Evolutionary conservation across 768 basidiomycete species (phyloP), one percentile per base, ranked within the genome.

Genomic region (Psilocybe subaeruginosa): DNA sequence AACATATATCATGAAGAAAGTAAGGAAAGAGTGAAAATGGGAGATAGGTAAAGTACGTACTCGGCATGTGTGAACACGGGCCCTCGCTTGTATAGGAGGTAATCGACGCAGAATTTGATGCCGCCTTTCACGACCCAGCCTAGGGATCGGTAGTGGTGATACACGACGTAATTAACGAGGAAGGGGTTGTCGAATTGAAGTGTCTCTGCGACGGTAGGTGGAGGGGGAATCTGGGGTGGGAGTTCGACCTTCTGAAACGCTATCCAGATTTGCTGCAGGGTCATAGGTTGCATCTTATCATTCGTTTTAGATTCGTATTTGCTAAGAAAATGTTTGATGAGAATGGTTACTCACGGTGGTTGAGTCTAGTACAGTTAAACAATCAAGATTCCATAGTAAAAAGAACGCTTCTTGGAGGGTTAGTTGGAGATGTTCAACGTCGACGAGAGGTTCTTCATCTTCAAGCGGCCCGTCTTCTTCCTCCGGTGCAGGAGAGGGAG

Each of bases 51-150:
- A 35, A 35, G 23, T 12, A 76, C 92, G 68, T 71, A 98, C 95
- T 98, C 96, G 8, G 97, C 96, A 73, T 99, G 97, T 4, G 89
- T 79, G 73, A 99, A 99, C 0, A 97, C 93, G 2, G 97, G 95
- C 0, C 97, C 97, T 11, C 92, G 85, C 67, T 93, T 95, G 74
- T 99, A 99, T 29, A 99, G 76, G 8, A 99, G 83, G 76, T 91
- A 95, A 69, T 99, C 97, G 41, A 91, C 91, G 68, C 96, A 98
- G 75, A 99, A 99, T 74, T 99, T 99, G 80, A 97, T 88, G 0
- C 97, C 97, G 30, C 88, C 87, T 74, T 95, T 94, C 64, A 97
- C 89, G 17, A 98, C 93, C 97, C 97, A 99, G 27, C 97, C 97
- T 7, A 99, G 82, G 3, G 95, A 95, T 14, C 97, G 87, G 70